Base-by-base conservation (phyloP, 352 stramenopile species). In the Thraustochytrium striatum region DNA sequence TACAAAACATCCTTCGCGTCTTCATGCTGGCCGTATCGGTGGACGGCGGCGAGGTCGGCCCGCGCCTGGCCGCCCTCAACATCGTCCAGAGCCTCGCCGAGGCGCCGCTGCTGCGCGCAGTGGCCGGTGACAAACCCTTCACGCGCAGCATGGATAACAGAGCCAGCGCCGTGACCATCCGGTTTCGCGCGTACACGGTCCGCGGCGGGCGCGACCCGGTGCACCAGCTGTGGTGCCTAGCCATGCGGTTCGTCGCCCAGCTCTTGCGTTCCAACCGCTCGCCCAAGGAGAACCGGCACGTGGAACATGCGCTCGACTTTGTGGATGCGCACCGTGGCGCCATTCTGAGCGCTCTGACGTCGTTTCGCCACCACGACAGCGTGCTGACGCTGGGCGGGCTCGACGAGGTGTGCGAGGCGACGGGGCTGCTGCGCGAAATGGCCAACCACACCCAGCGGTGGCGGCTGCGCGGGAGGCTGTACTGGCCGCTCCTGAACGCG, bases 111-210 rank as follows among this genome's bases (percentile, higher is more conserved):
- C 65, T 75, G 43, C 65, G 65, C 30, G 25, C 30, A n/a, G 65
- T 75, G 8, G 65, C 65, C 13, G 65, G 65, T 30, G 65, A 75
- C 50, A 75, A 75, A 43, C 39, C 65, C 8, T 62, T 75, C 25
- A 16, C 39, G 25, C 3, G 30, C 5, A 75, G 65, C 65, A 39
- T 58, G 65, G 65, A 61, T n/a, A 75, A 75, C 39, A 30, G 65
- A 21, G 65, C 41, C 35, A 75, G 68, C 35, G 39, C 44, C 25
- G 25, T 32, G 21, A 47, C 44, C 13, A 75, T 75, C 36, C 30
- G 30, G 7, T 75, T 75, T 39, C 65, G 65, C 9, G 65, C 41
- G n/a, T 75, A 75, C 65, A 43, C 65, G 44, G 65, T 75, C 9
- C 65, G 50, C 30, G 65, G 65, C 35, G 65, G 68, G 25, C 65